A percentile compares a stretch with the other conserved stretches of the same genome.
phyloP scores from a whole-genome alignment of 768 basidiomycete genomes.

The Xerocomellus chrysenteron region DNA sequence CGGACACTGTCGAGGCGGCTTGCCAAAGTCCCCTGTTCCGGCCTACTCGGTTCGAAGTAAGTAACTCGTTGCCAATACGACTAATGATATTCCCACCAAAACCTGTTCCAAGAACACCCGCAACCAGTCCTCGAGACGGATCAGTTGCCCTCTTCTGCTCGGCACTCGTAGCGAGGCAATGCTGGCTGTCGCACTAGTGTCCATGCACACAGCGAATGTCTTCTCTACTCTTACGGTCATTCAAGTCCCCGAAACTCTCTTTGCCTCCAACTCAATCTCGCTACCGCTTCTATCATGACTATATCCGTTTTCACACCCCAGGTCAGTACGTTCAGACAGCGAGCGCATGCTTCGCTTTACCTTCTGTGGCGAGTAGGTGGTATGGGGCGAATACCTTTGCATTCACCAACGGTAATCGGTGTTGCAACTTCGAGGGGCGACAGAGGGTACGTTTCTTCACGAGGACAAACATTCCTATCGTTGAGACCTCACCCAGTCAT shows the following conservation, averaged over 20 bases:
- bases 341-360: constrained; percentile 1
- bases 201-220: constrained; percentile 30
- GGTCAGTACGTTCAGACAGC: constrained; percentile 37
- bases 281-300: constrained; percentile 60
- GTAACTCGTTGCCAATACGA: neutral
- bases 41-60: neutral
- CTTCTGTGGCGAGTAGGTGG: constrained; percentile 45
- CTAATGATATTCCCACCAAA: constrained; percentile 18
- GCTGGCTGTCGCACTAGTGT: constrained; percentile 24
- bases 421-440: constrained; percentile 74
- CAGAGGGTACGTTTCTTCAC: constrained; percentile 49
- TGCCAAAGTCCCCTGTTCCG: neutral
- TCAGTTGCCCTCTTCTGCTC: constrained; percentile 5
- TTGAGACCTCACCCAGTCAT: constrained; percentile 49
- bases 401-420: constrained; percentile 77
- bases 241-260: constrained; percentile 16
- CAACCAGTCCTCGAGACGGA: constrained; percentile 15
- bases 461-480: neutral
- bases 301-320: constrained; percentile 51
- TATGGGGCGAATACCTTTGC: constrained; percentile 64
- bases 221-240: constrained; percentile 23
- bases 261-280: constrained; percentile 14
- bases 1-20: neutral
- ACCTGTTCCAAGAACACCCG: neutral
- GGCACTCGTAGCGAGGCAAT: constrained; percentile 25